Percentiles rank a stretch among this genome's conserved stretches.
phyloP scores from a whole-genome alignment of 805 yeast species.

The Ogataea pilisensis region DNA sequence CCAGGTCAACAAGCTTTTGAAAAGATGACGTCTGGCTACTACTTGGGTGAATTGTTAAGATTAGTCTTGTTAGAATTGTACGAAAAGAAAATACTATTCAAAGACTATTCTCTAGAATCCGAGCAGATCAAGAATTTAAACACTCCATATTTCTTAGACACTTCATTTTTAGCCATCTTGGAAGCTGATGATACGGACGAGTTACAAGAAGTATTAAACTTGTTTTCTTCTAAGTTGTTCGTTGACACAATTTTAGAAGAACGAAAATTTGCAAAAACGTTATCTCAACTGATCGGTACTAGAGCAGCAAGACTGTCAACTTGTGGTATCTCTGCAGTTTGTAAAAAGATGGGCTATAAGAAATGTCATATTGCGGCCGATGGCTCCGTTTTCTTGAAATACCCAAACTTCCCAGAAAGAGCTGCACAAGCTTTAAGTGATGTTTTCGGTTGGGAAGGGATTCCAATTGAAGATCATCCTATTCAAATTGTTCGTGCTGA shows the following conservation, averaged over 20 bases:
- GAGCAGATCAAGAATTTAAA: slow-evolving; percentile 62
- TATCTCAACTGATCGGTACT: slow-evolving; percentile 86
- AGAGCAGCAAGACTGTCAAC: slow-evolving; percentile 92
- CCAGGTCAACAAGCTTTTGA: slow-evolving; percentile 97
- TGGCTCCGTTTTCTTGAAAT: slow-evolving; percentile 91
- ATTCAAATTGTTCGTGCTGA: slow-evolving; percentile 86
- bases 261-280: slow-evolving; percentile 73
- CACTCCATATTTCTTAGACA: slow-evolving; percentile 73
- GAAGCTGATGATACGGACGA: slow-evolving; percentile 91
- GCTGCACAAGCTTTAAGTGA: slow-evolving; percentile 91
- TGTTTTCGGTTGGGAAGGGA: slow-evolving; percentile 74
- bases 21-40: slow-evolving; percentile 97
- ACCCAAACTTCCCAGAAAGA: slow-evolving; percentile 90
- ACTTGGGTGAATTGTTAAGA: slow-evolving; percentile 90
- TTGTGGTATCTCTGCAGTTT: slow-evolving; percentile 96
- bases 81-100: slow-evolving; percentile 63
- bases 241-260: slow-evolving; percentile 74
- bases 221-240: slow-evolving; percentile 57
- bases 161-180: slow-evolving; percentile 80
- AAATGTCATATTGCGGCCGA: slow-evolving; percentile 94
- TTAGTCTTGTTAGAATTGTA: slow-evolving; percentile 72
- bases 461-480: slow-evolving; percentile 58
- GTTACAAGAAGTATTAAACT: slow-evolving; percentile 66
- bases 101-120: slow-evolving; percentile 38
- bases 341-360: slow-evolving; percentile 77